Evolutionary conservation across 2,329 filamentous ascomycete genomes (phyloP).

Genomic region (Geosmithia flava): DNA sequence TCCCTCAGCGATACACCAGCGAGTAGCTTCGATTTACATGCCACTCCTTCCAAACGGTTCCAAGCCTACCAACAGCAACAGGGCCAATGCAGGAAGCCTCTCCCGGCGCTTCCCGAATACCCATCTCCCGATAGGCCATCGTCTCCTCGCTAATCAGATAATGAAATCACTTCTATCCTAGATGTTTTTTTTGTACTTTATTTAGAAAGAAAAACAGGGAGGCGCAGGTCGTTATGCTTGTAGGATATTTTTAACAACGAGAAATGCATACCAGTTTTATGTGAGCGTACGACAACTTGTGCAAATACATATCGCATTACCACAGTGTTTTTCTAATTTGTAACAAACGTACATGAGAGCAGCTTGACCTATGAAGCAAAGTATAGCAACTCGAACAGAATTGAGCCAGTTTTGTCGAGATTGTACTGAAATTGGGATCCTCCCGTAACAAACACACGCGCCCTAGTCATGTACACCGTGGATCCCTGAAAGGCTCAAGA

Average conservation of each 20-base stretch:
- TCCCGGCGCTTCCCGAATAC: conserved; percentile 8
- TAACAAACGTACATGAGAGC: neutral
- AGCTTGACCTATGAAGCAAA: neutral
- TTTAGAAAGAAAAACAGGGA: neutral
- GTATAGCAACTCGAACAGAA: neutral
- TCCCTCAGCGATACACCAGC: neutral
- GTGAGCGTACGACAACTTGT: neutral
- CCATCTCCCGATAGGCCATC: conserved; percentile 1
- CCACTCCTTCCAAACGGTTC: neutral
- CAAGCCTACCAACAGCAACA: neutral
- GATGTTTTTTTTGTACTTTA: neutral
- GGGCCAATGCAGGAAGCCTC: conserved; percentile 5
- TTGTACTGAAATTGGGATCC: neutral
- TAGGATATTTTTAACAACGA: neutral
- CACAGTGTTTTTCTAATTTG: neutral
- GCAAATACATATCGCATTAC: neutral
- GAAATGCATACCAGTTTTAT: neutral
- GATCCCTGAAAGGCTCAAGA: neutral
- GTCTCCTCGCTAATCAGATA: neutral
- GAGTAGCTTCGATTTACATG: neutral
- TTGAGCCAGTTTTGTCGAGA: neutral
- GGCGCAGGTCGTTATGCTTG: neutral
- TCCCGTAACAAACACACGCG: neutral
- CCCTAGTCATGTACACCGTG: neutral
- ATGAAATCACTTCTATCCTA: no score